Conservation (phyloP, 768 basidiomycete species). For the Pleurotus salmoneostramineus region DNA sequence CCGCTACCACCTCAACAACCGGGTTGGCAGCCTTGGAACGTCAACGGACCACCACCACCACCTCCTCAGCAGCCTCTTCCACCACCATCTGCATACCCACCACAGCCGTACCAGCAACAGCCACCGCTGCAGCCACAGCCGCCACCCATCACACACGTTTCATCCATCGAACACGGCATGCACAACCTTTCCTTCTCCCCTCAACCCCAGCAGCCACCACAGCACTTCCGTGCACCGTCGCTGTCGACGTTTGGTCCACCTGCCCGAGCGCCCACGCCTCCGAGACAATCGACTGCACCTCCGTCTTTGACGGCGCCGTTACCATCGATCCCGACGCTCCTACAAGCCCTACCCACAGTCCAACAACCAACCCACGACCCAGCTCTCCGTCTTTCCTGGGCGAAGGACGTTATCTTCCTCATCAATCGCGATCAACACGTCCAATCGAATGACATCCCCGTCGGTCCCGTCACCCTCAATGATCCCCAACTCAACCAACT, state of each 20-base stretch:
- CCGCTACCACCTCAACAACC: slow-evolving; percentile 19
- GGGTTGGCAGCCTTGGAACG: slow-evolving; percentile 20
- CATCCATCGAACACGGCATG: slow-evolving; percentile 9
- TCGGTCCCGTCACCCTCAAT: slow-evolving; percentile 51
- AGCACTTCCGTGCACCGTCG: slow-evolving; percentile 17
- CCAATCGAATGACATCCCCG: slow-evolving; percentile 31
- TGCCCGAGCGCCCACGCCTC: slow-evolving; percentile 45
- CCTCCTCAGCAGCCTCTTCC: no score
- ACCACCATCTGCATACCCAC: slow-evolving; percentile 12
- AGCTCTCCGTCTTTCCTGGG: slow-evolving; percentile 67
- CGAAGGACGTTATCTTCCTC: slow-evolving; percentile 77
- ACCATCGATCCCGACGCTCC: slow-evolving; percentile 59
- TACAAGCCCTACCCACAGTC: slow-evolving; percentile 44
- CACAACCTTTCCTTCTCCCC: slow-evolving; percentile 11
- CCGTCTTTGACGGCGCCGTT: slow-evolving; percentile 65
- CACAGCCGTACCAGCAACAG: slow-evolving; percentile 14
- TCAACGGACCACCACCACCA: slow-evolving; percentile 1
- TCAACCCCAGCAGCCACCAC: slow-evolving; percentile 16
- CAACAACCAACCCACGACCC: slow-evolving; percentile 57
- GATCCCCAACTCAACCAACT: slow-evolving; percentile 60
- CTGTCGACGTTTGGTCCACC: slow-evolving; percentile 35
- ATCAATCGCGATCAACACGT: slow-evolving; percentile 53
- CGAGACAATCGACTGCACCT: slow-evolving; percentile 24
- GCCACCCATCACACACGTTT: slow-evolving; percentile 11
- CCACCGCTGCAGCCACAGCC: slow-evolving; percentile 8